Conservation (phyloP, 306 rosid species). For the Vachellia pachyceras region DNA sequence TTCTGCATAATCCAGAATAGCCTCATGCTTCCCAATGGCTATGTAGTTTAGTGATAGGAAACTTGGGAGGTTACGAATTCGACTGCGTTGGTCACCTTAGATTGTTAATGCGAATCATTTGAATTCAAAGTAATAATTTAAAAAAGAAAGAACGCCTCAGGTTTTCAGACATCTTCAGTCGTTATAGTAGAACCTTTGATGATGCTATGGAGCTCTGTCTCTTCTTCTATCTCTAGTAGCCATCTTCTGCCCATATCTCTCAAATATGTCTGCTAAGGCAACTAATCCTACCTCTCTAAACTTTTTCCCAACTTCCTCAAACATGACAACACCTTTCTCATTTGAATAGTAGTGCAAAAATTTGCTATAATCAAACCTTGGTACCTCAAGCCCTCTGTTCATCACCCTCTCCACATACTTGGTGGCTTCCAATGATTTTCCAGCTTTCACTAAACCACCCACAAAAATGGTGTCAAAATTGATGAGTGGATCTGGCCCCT, state of each 20-base stretch:
- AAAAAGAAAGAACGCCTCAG: no score
- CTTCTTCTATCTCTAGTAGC: slow-evolving; percentile 75
- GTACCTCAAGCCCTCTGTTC: slow-evolving; percentile 79
- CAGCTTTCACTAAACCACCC: slow-evolving; percentile 65
- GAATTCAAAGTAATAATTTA: no score
- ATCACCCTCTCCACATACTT: slow-evolving; percentile 84
- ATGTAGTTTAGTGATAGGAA: no score
- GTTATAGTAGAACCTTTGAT: slow-evolving; percentile 16
- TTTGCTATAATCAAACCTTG: slow-evolving; percentile 80
- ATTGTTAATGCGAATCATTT: no score
- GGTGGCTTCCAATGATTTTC: slow-evolving; percentile 61
- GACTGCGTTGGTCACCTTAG: no score
- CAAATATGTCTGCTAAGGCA: slow-evolving; percentile 88
- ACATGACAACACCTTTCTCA: slow-evolving; percentile 80
- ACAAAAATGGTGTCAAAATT: slow-evolving; percentile 86
- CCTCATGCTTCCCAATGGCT: no score
- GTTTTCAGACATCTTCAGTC: slow-evolving; percentile 7
- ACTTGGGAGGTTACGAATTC: no score
- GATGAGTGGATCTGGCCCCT: slow-evolving; percentile 72
- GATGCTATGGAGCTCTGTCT: slow-evolving; percentile 33
- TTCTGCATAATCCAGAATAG: neutral
- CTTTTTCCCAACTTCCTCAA: slow-evolving; percentile 76
- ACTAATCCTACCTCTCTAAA: slow-evolving; percentile 75
- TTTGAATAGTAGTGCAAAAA: slow-evolving; percentile 80
- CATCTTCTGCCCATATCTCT: slow-evolving; percentile 86